Base-by-base conservation (phyloP, 129 eudicot species). In the Helichrysum umbraculigerum region DNA sequence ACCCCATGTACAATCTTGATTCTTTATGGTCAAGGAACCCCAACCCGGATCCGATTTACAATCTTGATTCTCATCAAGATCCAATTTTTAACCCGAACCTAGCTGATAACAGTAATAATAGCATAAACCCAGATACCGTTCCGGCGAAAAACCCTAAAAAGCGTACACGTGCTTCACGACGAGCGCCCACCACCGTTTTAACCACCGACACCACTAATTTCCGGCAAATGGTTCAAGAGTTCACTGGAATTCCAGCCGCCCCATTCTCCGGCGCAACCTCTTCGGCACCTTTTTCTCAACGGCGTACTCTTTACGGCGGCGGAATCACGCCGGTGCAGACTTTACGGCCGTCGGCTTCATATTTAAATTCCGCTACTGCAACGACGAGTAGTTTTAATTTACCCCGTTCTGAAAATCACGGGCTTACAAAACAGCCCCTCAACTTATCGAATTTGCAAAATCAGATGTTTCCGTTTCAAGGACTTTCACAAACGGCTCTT, bases 161-260 rank as follows among this genome's bases (percentile, higher is more conserved):
- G 41, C 85, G 98, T 6, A 87, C 88, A 0, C 83, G 98, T 70
- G 98, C 98, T 42, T 92, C 98, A 1, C 81, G 98, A 54, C 83
- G 98, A 35, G 96, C 98, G 16, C 98, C 98, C 0, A 92, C 98
- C 60, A 92, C 98, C 21, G 98, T 92, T 0, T 85, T 92, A 20
- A 87, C 90, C 16, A 92, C 98, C 58, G 98, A 92, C 88, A 86
- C 96, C 20, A 66, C 88, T 1, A 92, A 92, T 28, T 92, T 92
- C 85, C 71, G 98, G 44, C 91, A 88, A 79, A 92, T 92, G 98
- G 98, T 92, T 57, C 98, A 92, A 74, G 96, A 92, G 30, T 92
- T 89, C 79, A 92, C 98, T 25, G 98, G 98, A 1, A 89, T 92
- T 33, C 98, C 98, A 0, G 75, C 90, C 1, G 79, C 91, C 19